Conservation (phyloP, 2,329 filamentous ascomycete genomes). For the Dactylellina sp. region DNA sequence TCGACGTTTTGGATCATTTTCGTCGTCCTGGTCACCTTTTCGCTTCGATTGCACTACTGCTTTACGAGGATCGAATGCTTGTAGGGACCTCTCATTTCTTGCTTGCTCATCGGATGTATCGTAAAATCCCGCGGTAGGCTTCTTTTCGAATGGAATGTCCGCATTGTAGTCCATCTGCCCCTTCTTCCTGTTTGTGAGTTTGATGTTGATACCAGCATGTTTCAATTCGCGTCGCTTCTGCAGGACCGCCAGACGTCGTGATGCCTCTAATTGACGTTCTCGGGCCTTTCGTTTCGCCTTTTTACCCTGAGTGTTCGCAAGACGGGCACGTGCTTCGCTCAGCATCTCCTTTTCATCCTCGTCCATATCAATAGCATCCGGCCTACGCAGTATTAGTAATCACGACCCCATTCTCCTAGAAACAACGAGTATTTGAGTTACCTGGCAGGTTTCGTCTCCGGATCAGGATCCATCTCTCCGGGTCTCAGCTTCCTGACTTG, state of each 20-base stretch:
- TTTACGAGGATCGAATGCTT: slow-evolving; percentile 93
- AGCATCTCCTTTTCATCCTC: slow-evolving; percentile 99
- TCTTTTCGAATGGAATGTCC: slow-evolving; percentile 97
- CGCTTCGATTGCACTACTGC: slow-evolving; percentile 87
- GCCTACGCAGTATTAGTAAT: slow-evolving; percentile 29
- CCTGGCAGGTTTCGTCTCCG: slow-evolving; percentile 92
- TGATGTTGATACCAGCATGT: slow-evolving; percentile 97
- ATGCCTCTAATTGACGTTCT: slow-evolving; percentile 95
- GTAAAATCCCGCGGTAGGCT: slow-evolving; percentile 87
- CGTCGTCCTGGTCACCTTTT: slow-evolving; percentile 89
- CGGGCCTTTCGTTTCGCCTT: slow-evolving; percentile 98
- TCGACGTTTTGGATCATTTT: slow-evolving; percentile 70
- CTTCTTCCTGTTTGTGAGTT: slow-evolving; percentile 88
- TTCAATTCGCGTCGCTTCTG: slow-evolving; percentile 98
- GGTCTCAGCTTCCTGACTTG: slow-evolving; percentile 89
- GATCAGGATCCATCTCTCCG: slow-evolving; percentile 95
- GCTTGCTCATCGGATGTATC: slow-evolving; percentile 86
- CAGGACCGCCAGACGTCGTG: slow-evolving; percentile 84
- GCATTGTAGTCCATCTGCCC: slow-evolving; percentile 99
- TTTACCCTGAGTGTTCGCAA: slow-evolving; percentile 98
- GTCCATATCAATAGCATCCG: slow-evolving; percentile 94
- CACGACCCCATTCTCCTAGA: neutral
- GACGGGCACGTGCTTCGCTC: slow-evolving; percentile 92
- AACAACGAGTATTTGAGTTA: slow-evolving; percentile 66
- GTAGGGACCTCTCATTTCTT: slow-evolving; percentile 84